A percentile compares a stretch with the other conserved stretches of the same genome.
phyloP scores from a whole-genome alignment of 1,284 basidiomycete species.

The Kwoniella shivajii region DNA sequence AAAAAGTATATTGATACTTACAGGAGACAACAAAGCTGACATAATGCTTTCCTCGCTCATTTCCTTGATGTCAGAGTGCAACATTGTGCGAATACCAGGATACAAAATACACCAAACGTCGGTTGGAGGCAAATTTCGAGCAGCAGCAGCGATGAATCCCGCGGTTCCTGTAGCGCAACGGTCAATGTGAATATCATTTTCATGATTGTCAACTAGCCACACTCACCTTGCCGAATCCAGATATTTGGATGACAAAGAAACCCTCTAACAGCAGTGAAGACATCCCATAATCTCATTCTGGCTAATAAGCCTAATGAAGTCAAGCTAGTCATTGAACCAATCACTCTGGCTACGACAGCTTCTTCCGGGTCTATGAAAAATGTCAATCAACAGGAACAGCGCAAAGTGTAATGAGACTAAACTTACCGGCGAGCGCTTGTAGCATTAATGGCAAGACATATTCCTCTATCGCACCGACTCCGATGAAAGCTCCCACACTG shows the following conservation, averaged over 20 bases:
- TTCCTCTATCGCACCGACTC: conserved; percentile 69
- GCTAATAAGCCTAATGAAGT: conserved; percentile 84
- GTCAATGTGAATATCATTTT: not conserved
- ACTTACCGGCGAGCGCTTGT: conserved; percentile 81
- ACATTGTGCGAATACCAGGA: conserved; percentile 79
- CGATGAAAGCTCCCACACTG: conserved; percentile 89
- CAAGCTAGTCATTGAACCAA: conserved; percentile 79
- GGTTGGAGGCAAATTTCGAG: conserved; percentile 72
- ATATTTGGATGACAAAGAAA: conserved; percentile 94
- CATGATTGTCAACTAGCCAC: not conserved
- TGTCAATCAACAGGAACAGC: not conserved
- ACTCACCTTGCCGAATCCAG: conserved; percentile 90
- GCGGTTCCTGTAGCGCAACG: conserved; percentile 64
- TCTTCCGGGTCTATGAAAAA: conserved; percentile 80
- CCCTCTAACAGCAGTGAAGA: conserved; percentile 80
- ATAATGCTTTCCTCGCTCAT: conserved; percentile 76
- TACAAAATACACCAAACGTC: conserved; percentile 98
- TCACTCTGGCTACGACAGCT: conserved; percentile 83
- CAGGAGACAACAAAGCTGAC: conserved; percentile 72
- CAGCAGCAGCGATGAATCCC: conserved; percentile 81
- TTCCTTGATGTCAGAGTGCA: conserved; percentile 79
- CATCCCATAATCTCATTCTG: conserved; percentile 90
- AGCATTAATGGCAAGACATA: conserved; percentile 92
- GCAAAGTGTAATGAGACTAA: not conserved
- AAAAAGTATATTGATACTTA: conserved; percentile 54